Evolutionary conservation across 345 rosid genomes (phyloP).

Genomic region (Stellera chamaejasme): DNA sequence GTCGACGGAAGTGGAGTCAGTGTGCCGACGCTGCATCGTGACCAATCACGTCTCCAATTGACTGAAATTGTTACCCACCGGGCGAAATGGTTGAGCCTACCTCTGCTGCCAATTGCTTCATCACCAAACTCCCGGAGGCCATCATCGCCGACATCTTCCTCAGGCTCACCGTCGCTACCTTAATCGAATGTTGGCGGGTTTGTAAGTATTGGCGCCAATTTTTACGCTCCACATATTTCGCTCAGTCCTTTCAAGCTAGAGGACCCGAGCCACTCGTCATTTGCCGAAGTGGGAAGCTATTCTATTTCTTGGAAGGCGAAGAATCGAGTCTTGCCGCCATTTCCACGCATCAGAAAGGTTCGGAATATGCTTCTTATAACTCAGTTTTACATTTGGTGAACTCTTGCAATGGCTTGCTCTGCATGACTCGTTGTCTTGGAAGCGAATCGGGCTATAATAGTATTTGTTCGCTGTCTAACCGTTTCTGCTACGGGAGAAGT

Average conservation of each 20-base stretch:
- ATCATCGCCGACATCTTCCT: not conserved
- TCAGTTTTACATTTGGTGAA: not conserved
- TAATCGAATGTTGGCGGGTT: not conserved
- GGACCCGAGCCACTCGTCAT: not conserved
- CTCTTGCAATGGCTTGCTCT: not conserved
- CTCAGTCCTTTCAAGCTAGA: not conserved
- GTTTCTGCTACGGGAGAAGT: not conserved
- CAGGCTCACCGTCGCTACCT: not conserved
- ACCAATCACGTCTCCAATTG: too few species aligned
- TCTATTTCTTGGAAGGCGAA: not conserved
- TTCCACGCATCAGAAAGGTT: not conserved
- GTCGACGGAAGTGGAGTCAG: too few species aligned
- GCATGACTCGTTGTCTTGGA: too few species aligned
- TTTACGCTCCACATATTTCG: not conserved
- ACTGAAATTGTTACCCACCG: too few species aligned
- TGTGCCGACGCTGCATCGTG: too few species aligned
- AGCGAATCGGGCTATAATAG: too few species aligned
- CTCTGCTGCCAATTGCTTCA: not conserved
- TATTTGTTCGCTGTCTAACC: not conserved
- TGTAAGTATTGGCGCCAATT: not conserved
- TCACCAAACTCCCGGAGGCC: not conserved
- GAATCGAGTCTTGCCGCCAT: not conserved
- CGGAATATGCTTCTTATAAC: not conserved
- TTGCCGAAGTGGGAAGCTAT: not conserved
- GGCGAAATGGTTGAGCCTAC: too few species aligned